Evolutionary conservation across 495 filamentous ascomycete species (phyloP).

Genomic region (Xylaria sp.): DNA sequence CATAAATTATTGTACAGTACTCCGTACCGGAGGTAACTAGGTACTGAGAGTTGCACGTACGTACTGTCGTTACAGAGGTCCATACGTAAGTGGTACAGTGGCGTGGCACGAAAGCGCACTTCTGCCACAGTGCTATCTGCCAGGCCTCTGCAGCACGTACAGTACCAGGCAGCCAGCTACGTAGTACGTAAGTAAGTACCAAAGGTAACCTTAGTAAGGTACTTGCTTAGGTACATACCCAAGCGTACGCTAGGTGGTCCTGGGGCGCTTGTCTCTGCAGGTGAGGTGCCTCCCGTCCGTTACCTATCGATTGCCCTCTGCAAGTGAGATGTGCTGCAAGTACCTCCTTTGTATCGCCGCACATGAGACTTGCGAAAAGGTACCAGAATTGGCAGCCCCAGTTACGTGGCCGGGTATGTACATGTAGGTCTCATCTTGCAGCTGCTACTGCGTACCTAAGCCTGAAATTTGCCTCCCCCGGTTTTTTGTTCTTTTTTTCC

Average conservation of each 20-base stretch:
- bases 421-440: neutral
- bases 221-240: too few species aligned
- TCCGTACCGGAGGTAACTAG: too few species aligned
- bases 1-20: too few species aligned
- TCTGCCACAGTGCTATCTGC: neutral
- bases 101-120: neutral
- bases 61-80: too few species aligned
- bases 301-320: neutral
- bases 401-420: neutral
- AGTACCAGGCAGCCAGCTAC: slow-evolving; percentile 2
- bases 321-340: neutral
- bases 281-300: neutral
- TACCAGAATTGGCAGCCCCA: neutral
- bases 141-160: neutral
- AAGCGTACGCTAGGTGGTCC: too few species aligned
- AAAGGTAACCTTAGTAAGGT: neutral
- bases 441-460: too few species aligned
- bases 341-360: neutral
- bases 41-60: too few species aligned
- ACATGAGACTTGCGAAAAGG: neutral
- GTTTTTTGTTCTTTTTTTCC: slow-evolving; percentile 37
- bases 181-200: neutral
- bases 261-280: neutral
- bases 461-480: slow-evolving; percentile 33
- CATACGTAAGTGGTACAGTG: too few species aligned